Conservation (phyloP, 2,329 filamentous ascomycete genomes). For the Venturia carpophila region DNA sequence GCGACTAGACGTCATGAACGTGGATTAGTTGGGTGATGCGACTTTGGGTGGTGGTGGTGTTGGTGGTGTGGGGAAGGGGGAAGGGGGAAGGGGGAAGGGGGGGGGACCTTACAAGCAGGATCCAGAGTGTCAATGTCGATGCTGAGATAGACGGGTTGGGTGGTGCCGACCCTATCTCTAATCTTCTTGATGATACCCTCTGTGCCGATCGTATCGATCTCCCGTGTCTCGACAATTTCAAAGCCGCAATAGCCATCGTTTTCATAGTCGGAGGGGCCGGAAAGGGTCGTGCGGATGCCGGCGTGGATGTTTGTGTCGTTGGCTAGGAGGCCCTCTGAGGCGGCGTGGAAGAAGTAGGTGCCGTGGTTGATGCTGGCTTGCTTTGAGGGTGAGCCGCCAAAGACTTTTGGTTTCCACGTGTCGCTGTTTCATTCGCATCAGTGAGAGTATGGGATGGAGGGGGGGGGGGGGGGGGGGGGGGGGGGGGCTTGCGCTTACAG, state of each 20-base stretch:
- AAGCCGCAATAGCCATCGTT: constrained; percentile 82
- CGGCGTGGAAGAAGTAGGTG: constrained; percentile 80
- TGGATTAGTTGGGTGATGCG: background rate
- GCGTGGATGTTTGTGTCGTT: constrained; percentile 86
- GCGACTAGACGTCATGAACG: constrained; percentile 43
- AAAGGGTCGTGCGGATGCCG: constrained; percentile 75
- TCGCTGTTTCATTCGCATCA: constrained; percentile 28
- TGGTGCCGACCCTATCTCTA: constrained; percentile 62
- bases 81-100: constrained; percentile 23
- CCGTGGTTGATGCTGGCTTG: constrained; percentile 76
- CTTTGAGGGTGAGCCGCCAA: constrained; percentile 70
- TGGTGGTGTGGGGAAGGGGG: background rate
- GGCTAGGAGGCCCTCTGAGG: constrained; percentile 65
- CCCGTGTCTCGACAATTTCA: constrained; percentile 68
- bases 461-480: background rate
- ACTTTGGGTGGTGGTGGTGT: background rate
- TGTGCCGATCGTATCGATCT: constrained; percentile 61
- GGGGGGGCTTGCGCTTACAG: constrained; percentile 31
- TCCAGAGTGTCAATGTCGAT: constrained; percentile 87
- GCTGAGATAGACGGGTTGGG: constrained; percentile 69
- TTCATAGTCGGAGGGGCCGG: constrained; percentile 71
- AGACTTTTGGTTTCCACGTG: constrained; percentile 75
- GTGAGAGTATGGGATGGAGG: constrained; percentile 6
- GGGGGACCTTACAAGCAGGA: constrained; percentile 67
- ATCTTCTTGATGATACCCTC: constrained; percentile 75